A percentile compares a stretch with the other conserved stretches of the same genome.
Evolutionary conservation across 2,329 filamentous ascomycete species (phyloP).

Genomic region (Metarhizium anisopliae): DNA sequence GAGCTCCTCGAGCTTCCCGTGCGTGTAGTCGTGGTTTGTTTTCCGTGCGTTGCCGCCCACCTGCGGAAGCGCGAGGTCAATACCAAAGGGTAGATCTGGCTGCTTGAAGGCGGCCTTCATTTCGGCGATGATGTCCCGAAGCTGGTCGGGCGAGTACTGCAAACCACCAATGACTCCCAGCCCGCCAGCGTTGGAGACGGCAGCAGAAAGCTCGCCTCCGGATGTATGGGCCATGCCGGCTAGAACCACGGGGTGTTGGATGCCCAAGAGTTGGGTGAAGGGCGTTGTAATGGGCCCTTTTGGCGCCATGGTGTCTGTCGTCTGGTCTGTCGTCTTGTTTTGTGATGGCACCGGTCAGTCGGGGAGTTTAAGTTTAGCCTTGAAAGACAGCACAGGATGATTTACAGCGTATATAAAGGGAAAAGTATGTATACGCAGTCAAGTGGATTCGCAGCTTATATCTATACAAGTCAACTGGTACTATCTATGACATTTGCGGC

Average conservation of each 20-base stretch:
- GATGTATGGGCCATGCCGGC: slow-evolving; percentile 90
- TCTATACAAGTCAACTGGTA: too few relatives aligned
- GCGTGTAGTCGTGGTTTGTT: slow-evolving; percentile 94
- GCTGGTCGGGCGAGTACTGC: slow-evolving; percentile 64
- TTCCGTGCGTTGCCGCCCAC: slow-evolving; percentile 74
- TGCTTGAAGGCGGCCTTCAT: slow-evolving; percentile 65
- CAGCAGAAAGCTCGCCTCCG: slow-evolving; percentile 68
- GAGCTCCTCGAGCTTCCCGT: slow-evolving; percentile 81
- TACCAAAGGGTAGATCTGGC: slow-evolving; percentile 71
- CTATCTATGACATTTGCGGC: too few relatives aligned
- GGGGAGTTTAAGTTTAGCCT: too few relatives aligned
- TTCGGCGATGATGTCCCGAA: slow-evolving; percentile 74
- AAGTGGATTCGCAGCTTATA: too few relatives aligned
- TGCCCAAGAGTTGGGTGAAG: slow-evolving; percentile 68
- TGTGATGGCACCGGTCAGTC: too few relatives aligned
- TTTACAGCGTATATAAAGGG: too few relatives aligned
- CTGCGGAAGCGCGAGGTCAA: slow-evolving; percentile 87
- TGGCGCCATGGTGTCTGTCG: slow-evolving; percentile 25
- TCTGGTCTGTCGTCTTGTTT: too few relatives aligned
- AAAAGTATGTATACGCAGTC: too few relatives aligned
- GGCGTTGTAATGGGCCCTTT: slow-evolving; percentile 60
- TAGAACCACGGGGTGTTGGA: slow-evolving; percentile 81
- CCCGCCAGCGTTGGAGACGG: slow-evolving; percentile 81
- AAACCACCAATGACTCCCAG: slow-evolving; percentile 67
- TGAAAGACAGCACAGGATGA: too few relatives aligned